phyloP scores from a whole-genome alignment of 1,284 basidiomycete genomes.

The Rugiboletus extremiorientalis region DNA sequence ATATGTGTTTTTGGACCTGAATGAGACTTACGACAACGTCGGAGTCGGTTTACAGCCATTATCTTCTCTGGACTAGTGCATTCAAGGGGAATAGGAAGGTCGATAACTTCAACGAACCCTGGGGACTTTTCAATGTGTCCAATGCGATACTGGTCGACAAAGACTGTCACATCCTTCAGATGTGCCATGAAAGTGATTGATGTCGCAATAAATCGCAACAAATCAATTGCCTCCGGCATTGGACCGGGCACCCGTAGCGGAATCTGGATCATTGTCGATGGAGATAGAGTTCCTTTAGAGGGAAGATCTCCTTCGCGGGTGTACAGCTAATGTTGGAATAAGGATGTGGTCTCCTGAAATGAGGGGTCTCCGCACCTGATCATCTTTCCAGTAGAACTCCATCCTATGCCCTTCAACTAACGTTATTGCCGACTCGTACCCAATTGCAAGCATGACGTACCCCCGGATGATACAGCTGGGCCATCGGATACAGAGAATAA shows the following conservation, averaged over 20 bases:
- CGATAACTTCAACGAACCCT: constrained; percentile 45
- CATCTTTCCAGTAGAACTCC: constrained; percentile 95
- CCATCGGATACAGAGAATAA: constrained; percentile 5
- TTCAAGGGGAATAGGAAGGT: constrained; percentile 40
- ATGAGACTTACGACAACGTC: constrained; percentile 19
- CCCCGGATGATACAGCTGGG: background rate
- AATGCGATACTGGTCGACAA: constrained; percentile 74
- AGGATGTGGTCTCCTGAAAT: no score
- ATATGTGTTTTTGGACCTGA: background rate
- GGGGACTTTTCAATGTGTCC: constrained; percentile 65
- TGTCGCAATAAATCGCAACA: constrained; percentile 86
- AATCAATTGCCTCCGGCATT: constrained; percentile 80
- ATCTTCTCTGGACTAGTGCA: constrained; percentile 17
- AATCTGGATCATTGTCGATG: constrained; percentile 91
- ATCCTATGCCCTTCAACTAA: constrained; percentile 51
- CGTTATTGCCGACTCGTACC: background rate
- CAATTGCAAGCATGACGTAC: background rate
- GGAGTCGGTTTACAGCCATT: constrained; percentile 24
- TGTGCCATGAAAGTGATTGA: constrained; percentile 92
- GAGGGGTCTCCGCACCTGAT: constrained; percentile 47
- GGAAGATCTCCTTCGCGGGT: constrained; percentile 67
- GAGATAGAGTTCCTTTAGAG: background rate
- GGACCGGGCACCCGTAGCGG: constrained; percentile 76
- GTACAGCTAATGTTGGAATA: background rate
- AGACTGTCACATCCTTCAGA: constrained; percentile 75